Evolutionary conservation across 2,329 filamentous ascomycete genomes (phyloP).

Genomic region (Coniochaeta hoffmannii): DNA sequence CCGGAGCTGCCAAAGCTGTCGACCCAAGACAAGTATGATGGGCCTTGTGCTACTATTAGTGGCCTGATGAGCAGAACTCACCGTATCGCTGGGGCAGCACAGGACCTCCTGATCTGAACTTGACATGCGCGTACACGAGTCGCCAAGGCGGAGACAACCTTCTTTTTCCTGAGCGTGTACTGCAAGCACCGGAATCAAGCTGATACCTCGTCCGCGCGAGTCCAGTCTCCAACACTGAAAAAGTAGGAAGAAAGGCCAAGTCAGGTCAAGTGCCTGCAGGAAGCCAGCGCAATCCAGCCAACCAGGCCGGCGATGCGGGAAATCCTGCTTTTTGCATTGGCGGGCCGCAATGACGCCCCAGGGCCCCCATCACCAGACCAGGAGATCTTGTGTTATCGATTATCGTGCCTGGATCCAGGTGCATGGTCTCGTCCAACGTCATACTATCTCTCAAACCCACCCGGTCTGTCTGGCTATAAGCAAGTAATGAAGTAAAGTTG

Average conservation of each 20-base stretch:
- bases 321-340: constrained; percentile 3
- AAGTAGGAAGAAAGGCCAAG: neutral
- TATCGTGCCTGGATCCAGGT: neutral
- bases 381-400: neutral
- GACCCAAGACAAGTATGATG: neutral
- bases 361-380: neutral
- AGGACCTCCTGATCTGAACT: neutral
- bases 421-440: constrained; percentile 1
- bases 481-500: neutral
- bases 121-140: neutral
- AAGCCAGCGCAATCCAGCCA: neutral
- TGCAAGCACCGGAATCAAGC: neutral
- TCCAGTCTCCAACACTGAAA: neutral
- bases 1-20: neutral
- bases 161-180: too few relatives aligned
- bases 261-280: neutral
- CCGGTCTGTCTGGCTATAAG: constrained; percentile 9
- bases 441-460: constrained; percentile 2
- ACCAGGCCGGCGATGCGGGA: neutral
- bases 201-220: neutral
- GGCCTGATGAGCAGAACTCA: neutral
- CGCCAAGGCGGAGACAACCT: neutral
- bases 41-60: neutral
- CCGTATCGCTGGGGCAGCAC: neutral
- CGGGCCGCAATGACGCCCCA: constrained; percentile 1